Evolutionary conservation across 345 rosid species (phyloP), one percentile per base, ranked within the genome.

Genomic region (Lumnitzera littorea): DNA sequence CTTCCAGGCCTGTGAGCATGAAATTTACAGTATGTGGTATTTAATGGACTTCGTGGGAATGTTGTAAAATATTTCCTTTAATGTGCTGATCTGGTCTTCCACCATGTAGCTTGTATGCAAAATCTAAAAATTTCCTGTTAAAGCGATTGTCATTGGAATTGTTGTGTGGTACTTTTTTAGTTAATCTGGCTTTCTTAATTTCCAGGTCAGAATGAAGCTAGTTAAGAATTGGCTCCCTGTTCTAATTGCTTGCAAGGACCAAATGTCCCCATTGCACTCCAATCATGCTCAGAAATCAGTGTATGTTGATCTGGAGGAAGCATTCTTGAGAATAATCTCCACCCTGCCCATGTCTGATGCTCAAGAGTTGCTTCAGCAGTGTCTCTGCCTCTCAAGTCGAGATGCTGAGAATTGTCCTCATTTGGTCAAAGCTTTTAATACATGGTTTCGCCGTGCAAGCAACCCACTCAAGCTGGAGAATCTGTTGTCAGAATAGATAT

Each of bases 201-300:
- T 69, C 57, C 80, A 86, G 89, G 84, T 86, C 29, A 79, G 92
- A 72, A 79, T 65, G 76, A 81, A 73, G 73, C 82, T 86, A 60
- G 84, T 86, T 29, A 78, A 73, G 65, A 79, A 77, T 55, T 86
- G 92, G 92, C 85, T 86, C 56, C 92, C 92, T 29, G 87, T 86
- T 70, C 80, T 86, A 69, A 76, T 74, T 13, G 79, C 74, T 24
- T 86, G 89, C 82, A 86, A 70, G 69, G 84, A 74, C 68, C 66
- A 58, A 20, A 68, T 67, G 23, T 74, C 78, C 0, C 81, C 87
- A 0, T 74, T 75, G 73, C 63, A 71, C 12, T 64, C 82, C 51
- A 78, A 75, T 54, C 79, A 78, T 48, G 1, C 9, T 36, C 43
- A 36, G 43, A 83, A 72, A 57, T 24, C 78, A 47, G 64, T 80